A percentile compares a stretch with the other conserved stretches of the same genome.
phyloP scores from a whole-genome alignment of 352 stramenopile genomes.

The Elongisporangium senticosum region DNA sequence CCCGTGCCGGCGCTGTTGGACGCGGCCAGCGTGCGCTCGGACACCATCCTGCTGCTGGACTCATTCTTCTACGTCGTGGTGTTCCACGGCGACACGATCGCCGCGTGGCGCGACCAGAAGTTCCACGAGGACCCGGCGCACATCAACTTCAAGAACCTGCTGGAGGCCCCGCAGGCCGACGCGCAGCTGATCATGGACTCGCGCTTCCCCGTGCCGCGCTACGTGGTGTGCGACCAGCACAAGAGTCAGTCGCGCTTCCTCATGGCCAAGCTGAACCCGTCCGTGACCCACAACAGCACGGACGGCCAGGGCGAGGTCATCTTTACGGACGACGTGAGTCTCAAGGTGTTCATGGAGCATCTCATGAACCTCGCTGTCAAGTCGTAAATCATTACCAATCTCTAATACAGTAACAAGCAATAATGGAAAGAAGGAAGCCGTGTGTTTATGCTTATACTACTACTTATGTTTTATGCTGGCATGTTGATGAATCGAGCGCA shows the following conservation, averaged over 20 bases:
- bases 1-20: conserved; percentile 89
- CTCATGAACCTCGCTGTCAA: conserved; percentile 90
- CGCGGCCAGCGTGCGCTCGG: conserved; percentile 90
- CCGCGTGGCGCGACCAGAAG: conserved; percentile 96
- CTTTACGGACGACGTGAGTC: conserved; percentile 99
- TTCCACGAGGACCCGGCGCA: conserved; percentile 94
- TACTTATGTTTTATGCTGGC: no score
- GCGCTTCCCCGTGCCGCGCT: conserved; percentile 97
- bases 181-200: conserved; percentile 99
- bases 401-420: neutral
- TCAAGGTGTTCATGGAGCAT: conserved; percentile 99
- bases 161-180: conserved; percentile 97
- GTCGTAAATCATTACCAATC: conserved; percentile 33
- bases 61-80: conserved; percentile 99
- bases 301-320: conserved; percentile 93
- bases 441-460: neutral
- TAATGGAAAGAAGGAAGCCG: neutral
- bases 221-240: conserved; percentile 99
- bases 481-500: no score
- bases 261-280: conserved; percentile 99
- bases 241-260: conserved; percentile 99
- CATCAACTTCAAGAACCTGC: conserved; percentile 97
- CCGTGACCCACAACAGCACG: conserved; percentile 95
- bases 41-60: conserved; percentile 99
- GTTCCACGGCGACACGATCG: conserved; percentile 99